Evolutionary conservation across 202 grass and related monocot genomes (phyloP).

Genomic region (Saccharum hybrid): DNA sequence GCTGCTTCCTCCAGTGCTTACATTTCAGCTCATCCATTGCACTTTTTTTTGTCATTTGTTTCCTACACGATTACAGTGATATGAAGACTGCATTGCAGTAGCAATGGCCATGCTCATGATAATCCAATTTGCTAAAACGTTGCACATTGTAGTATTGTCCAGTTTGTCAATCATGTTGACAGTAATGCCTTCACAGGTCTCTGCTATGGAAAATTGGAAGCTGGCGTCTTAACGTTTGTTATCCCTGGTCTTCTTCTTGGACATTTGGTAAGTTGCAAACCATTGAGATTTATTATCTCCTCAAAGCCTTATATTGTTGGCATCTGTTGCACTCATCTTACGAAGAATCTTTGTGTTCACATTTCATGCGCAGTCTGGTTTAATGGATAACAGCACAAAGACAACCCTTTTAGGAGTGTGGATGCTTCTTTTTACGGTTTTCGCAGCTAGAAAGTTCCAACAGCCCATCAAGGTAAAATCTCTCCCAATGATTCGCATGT

Average conservation of each 20-base stretch:
- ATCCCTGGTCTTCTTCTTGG: conserved; percentile 92
- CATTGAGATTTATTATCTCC: conserved; percentile 1
- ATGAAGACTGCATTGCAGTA: conserved; percentile 29
- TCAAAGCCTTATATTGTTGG: background rate
- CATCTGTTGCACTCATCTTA: background rate
- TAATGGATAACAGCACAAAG: conserved; percentile 77
- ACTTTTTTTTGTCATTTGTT: no score
- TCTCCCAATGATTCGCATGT: background rate
- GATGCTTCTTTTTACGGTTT: conserved; percentile 76
- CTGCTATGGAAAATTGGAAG: conserved; percentile 93
- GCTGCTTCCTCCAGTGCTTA: no score
- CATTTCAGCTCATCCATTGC: background rate
- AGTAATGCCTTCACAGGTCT: conserved; percentile 51
- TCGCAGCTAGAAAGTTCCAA: conserved; percentile 82
- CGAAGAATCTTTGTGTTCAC: background rate
- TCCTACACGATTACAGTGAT: no score
- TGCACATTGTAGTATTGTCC: background rate
- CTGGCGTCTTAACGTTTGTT: conserved; percentile 83
- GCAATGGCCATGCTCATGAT: no score
- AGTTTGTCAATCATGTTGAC: background rate
- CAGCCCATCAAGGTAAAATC: conserved; percentile 83
- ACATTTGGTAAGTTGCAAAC: conserved; percentile 64
- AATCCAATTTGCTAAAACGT: no score
- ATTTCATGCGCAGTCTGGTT: conserved; percentile 53
- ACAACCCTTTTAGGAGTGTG: conserved; percentile 66